Percentiles rank a stretch among this genome's conserved stretches.
Evolutionary conservation across 2,329 filamentous ascomycete species (phyloP).

Genomic region (Arthrobotrys entomopaga): DNA sequence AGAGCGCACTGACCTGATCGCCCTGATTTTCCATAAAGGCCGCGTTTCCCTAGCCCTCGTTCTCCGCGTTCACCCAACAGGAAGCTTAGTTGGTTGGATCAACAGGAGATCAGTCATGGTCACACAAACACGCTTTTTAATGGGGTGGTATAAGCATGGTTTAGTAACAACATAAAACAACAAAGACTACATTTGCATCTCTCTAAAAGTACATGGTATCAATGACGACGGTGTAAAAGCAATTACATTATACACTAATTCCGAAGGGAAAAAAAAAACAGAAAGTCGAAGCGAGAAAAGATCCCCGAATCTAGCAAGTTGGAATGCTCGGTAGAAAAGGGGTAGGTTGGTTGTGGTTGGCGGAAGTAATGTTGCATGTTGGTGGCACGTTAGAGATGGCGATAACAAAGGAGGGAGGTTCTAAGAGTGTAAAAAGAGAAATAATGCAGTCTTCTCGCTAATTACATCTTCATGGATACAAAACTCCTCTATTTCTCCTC

Average conservation of each 20-base stretch:
- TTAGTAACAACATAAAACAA: not conserved
- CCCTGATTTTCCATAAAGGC: slow-evolving; percentile 17
- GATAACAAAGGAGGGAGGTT: not conserved
- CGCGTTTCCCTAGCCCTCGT: slow-evolving; percentile 6
- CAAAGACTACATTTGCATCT: slow-evolving; percentile 30
- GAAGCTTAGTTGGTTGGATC: not conserved
- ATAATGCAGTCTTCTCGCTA: slow-evolving; percentile 37
- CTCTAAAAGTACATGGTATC: slow-evolving; percentile 55
- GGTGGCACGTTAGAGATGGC: slow-evolving; percentile 11
- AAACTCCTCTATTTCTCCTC: slow-evolving; percentile 1
- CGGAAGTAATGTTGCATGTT: not conserved
- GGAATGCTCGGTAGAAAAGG: slow-evolving; percentile 27
- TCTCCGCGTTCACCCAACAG: not conserved
- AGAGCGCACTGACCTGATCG: not conserved
- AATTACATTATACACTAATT: slow-evolving; percentile 44
- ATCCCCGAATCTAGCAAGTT: slow-evolving; percentile 11
- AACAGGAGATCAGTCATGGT: too few species aligned
- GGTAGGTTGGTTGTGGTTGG: slow-evolving; percentile 9
- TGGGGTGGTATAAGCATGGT: too few species aligned
- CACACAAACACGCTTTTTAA: not conserved
- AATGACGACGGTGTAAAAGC: slow-evolving; percentile 6
- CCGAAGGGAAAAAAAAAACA: slow-evolving; percentile 11
- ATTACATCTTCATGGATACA: slow-evolving; percentile 49
- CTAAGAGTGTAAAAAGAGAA: slow-evolving; percentile 13
- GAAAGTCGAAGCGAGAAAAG: slow-evolving; percentile 11